Evolutionary conservation across 192 early-diverging fungal species (phyloP).

Genomic region (Coemansia sp.): DNA sequence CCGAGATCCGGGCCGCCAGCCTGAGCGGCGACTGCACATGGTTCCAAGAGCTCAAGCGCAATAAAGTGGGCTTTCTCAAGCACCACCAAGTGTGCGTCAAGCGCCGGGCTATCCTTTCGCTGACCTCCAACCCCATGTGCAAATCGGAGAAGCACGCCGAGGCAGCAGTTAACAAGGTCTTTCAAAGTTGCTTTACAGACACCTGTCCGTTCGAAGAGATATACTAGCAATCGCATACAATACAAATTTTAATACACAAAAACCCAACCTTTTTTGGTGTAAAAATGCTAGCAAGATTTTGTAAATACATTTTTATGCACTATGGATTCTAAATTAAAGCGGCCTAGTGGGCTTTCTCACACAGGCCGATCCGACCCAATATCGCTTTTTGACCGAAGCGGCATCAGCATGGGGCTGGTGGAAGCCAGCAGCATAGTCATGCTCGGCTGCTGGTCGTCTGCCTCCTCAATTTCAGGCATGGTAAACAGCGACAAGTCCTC

Average conservation of each 20-base stretch:
- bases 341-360: background rate
- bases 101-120: conserved; percentile 78
- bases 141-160: conserved; percentile 74
- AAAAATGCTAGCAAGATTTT: background rate
- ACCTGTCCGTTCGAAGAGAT: conserved; percentile 98
- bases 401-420: conserved; percentile 41
- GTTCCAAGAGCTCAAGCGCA: conserved; percentile 65
- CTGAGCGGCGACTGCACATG: conserved; percentile 77
- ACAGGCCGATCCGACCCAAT: background rate
- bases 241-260: background rate
- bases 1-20: conserved; percentile 77
- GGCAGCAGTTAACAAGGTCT: conserved; percentile 82
- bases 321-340: background rate
- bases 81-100: conserved; percentile 87
- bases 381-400: conserved; percentile 9
- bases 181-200: conserved; percentile 87
- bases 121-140: conserved; percentile 75
- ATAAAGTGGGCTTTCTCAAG: conserved; percentile 67
- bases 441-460: conserved; percentile 15
- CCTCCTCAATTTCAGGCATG: conserved; percentile 23
- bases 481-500: conserved; percentile 47
- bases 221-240: too few relatives aligned
- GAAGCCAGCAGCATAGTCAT: conserved; percentile 46
- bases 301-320: background rate
- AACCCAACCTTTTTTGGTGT: too few relatives aligned